Evolutionary conservation across 2,329 filamentous ascomycete species (phyloP), one percentile per base, ranked within the genome.

Genomic region (Ophiocordyceps camponoti-saundersi): DNA sequence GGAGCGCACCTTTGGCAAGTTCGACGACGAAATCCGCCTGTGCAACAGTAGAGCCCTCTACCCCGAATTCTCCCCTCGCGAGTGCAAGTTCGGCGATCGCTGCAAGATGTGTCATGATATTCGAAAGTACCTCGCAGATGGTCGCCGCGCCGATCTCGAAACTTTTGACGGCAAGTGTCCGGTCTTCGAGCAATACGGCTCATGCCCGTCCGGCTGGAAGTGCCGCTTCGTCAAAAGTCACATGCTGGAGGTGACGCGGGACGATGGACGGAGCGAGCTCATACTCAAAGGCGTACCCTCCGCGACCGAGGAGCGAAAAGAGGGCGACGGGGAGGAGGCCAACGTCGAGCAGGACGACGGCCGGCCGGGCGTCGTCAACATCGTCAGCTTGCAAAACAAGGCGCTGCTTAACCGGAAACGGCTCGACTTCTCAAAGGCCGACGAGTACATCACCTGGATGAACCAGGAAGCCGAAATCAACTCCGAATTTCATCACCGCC

Each of bases 191-290:
- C 69, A 71, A 16, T 77, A 82, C 52, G 89, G 89, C 13, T 77
- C 72, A 51, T 98, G 92, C 56, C 73, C 77, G 44, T 77, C 82
- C 15, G 92, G 92, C 6, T 98, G 90, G 89, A 94, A 90, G 61
- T 98, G 92, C 61, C 82, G 90, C 21, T 94, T 95, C 58, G 83
- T 86, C 32, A 75, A 75, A 51, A 93, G 86, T 51, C 92, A 98
- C 64, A 92, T 87, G 56, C 73, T 80, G 51, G 90, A 96, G 64
- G 65, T 85, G 22, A 77, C 84, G 53, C 78, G 71, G 20, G 79
- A 81, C 47, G 89, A 94, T 61, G 90, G 88, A 10, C 76, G 77
- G 53, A 87, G 85, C 56, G 90, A 96, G 64, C 66, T 96, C 46
- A 70, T 90, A 3, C 70, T 95, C 44, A 56, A 83, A 20, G 75